Evolutionary conservation across 2,329 filamentous ascomycete species (phyloP), one percentile per base, ranked within the genome.

Genomic region (Phialophora expanda): DNA sequence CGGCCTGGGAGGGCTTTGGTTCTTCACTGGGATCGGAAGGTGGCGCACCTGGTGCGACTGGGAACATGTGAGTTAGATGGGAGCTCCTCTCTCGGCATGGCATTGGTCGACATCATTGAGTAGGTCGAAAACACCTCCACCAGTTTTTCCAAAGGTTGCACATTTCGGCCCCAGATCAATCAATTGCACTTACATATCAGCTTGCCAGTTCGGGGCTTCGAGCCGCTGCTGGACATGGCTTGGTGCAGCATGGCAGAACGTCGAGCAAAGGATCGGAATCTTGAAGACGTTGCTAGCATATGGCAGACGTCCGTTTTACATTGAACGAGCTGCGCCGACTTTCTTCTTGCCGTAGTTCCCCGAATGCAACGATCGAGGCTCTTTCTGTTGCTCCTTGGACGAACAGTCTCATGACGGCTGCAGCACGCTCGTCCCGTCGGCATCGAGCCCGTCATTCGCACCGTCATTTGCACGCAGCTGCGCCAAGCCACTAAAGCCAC

Each of bases 1-100:
- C 87, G 11, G 92, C 92, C 76, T 41, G 63, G 9, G 28, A 26
- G 34, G 34, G 22, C 32, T 44, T 26, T 46, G 65, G 64, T 38
- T 55, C 50, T 55, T 50, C 51, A 24, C 32, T 54, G 28, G 48
- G 46, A 32, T 58, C 30, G 17, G n/a, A 41, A 7, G 55, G 50
- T 11, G 50, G 41, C 7, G 41, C n/a, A 30, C 57, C 41, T 8
- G 53, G 63, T 4, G 63, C 53, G 53, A 65, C 56, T 56, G 51
- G 30, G 51, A 17, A 48, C 8, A 22, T 61, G 28, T 30, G 11
- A 38, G 38, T 58, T 58, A 46, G 56, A 58, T 11, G 38, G 9
- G 28, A 34, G n/a, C 17, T n/a, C 38, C 17, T n/a, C 17, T 44
- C 38, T 17, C 38, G 38, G n/a, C 14, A 17, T 6, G 17, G 38